phyloP scores from a whole-genome alignment of 2,329 filamentous ascomycete genomes.

The Pseudovirgaria hyperparasitica region DNA sequence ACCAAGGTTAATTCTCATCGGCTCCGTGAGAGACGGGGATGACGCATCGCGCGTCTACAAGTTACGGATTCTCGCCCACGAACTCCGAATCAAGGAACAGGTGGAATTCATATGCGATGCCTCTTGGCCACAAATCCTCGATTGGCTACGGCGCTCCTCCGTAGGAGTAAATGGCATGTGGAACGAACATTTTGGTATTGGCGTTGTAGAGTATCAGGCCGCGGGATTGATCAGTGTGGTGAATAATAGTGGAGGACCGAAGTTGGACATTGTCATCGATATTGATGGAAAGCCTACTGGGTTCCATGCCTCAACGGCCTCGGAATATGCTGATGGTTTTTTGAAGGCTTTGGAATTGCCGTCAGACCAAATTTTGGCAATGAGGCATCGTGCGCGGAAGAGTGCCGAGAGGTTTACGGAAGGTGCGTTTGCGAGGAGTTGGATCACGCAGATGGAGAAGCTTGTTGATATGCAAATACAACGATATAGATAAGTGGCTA shows the following conservation, averaged over 20 bases:
- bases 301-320: constrained; percentile 68
- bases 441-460: constrained; percentile 62
- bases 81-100: constrained; percentile 69
- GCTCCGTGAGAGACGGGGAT: constrained; percentile 75
- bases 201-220: constrained; percentile 95
- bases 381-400: constrained; percentile 61
- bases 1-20: constrained; percentile 70
- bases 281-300: constrained; percentile 71
- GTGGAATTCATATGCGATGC: constrained; percentile 87
- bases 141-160: constrained; percentile 62
- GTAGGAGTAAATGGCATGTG: constrained; percentile 97
- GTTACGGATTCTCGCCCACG: constrained; percentile 71
- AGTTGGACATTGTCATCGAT: constrained; percentile 79
- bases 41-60: constrained; percentile 80
- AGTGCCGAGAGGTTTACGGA: constrained; percentile 82
- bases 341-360: constrained; percentile 60
- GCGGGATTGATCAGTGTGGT: constrained; percentile 88
- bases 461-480: constrained; percentile 47
- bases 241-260: constrained; percentile 85
- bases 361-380: constrained; percentile 51
- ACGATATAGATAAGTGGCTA: too few species aligned
- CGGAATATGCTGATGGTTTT: constrained; percentile 72
- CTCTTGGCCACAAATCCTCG: constrained; percentile 73
- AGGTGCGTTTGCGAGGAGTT: constrained; percentile 67
- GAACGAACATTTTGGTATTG: constrained; percentile 99